Percentiles rank a stretch among this genome's conserved stretches.
Evolutionary conservation across 202 grass and related monocot species (phyloP).

Genomic region (Digitaria exilis): DNA sequence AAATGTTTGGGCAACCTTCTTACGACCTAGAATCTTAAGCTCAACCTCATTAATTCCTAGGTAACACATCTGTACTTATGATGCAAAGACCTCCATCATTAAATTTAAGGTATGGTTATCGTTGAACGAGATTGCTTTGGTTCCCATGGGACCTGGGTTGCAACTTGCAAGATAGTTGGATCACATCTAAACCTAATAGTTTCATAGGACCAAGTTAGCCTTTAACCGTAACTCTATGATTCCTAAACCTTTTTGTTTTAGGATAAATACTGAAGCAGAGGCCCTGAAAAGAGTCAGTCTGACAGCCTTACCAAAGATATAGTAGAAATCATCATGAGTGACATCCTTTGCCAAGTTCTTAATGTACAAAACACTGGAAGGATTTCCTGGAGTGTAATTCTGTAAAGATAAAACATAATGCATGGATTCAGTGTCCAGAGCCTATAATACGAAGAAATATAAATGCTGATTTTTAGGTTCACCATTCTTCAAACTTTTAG

Average conservation of each 20-base stretch:
- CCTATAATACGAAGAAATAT: neutral
- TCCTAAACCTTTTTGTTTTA: neutral
- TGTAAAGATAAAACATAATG: conserved; percentile 32
- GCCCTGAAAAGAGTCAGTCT: neutral
- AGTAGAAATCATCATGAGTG: conserved; percentile 85
- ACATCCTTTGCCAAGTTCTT: conserved; percentile 97
- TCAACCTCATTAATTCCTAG: neutral
- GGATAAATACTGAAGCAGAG: conserved; percentile 1
- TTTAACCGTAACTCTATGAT: neutral
- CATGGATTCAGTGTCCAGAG: neutral
- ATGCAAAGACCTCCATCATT: no score
- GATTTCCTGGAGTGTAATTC: conserved; percentile 91
- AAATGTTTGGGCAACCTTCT: neutral
- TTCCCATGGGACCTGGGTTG: neutral
- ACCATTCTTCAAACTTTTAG: neutral
- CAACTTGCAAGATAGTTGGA: neutral
- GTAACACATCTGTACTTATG: neutral
- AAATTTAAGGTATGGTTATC: neutral
- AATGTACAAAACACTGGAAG: conserved; percentile 78
- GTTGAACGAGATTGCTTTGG: neutral
- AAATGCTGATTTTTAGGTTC: neutral
- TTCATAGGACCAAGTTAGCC: neutral
- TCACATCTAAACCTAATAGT: neutral
- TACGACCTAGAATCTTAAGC: neutral
- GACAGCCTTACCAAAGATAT: conserved; percentile 70